Evolutionary conservation across 148 eudicot species (phyloP), one percentile per base, ranked within the genome.

Genomic region (Bassia scoparia): DNA sequence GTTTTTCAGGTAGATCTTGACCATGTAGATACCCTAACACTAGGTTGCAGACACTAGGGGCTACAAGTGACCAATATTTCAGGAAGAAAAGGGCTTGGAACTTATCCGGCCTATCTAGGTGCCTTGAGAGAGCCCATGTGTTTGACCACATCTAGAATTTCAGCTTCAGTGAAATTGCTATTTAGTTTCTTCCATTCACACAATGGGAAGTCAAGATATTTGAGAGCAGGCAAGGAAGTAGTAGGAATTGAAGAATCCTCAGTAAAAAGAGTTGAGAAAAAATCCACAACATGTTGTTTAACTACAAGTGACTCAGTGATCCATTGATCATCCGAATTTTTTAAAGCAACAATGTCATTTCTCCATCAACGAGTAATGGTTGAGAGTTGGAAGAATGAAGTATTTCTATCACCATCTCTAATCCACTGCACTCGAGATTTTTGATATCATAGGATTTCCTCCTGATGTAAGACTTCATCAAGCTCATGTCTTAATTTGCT

Each of bases 91-190:
- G 8, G 2, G 70, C 61, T 0, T 54, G 30, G 6, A 64, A 64
- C 15, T 62, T 70, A 23, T 74, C 77, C 0, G 31, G 26, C 0
- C 77, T 70, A 0, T 52, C 77, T 70, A 0, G 62, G 77, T 2
- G 70, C n/a, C 31, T 64, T 63, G 0, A 49, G 23, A 2, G 76
- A 6, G 0, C 76, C 76, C 76, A 74, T 63, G 1, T 44, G 8
- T 10, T 33, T 17, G 0, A 63, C 52, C 0, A 18, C 61, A 0
- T 1, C 33, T 14, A 7, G 16, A 5, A 68, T 5, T 12, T 68
- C 59, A 0, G 15, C 34, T 49, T 66, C 41, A 37, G 7, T 37
- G 41, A 37, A 37, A 37, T 37, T 7, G 7, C 41, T 3, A 16
- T 4, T 21, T 0, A 52, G 23, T 0, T 20, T 52, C 5, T 52